Conservation (phyloP, 176 grass and related monocot genomes). For the Avena atlantica region DNA sequence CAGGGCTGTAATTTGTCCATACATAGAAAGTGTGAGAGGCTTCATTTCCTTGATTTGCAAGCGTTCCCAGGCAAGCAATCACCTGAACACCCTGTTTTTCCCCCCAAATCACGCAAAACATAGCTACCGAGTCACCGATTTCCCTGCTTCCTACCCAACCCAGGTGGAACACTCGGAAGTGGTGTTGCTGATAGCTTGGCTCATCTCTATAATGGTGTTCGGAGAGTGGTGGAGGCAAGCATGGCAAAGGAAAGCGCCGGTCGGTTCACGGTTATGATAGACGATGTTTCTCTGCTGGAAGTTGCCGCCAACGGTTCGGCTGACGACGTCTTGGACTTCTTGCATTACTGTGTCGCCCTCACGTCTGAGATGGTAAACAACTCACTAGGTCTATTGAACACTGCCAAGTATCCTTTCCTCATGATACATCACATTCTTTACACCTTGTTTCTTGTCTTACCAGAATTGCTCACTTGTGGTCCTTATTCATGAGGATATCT, state of each 20-base stretch:
- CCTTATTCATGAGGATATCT: conserved; percentile 85
- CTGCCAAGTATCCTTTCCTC: background rate
- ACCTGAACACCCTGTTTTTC: background rate
- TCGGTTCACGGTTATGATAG: conserved; percentile 64
- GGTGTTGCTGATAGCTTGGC: conserved; percentile 52
- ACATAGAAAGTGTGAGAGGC: conserved; percentile 68
- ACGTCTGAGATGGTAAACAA: conserved; percentile 70
- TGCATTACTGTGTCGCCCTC: conserved; percentile 72
- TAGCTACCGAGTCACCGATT: background rate
- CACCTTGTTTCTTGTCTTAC: conserved; percentile 30
- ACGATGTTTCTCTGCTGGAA: conserved; percentile 87
- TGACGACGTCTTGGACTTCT: conserved; percentile 73
- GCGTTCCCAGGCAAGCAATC: conserved; percentile 64
- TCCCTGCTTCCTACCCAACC: conserved; percentile 31
- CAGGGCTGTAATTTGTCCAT: conserved; percentile 84
- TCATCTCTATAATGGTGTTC: conserved; percentile 65
- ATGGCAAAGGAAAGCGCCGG: conserved; percentile 43
- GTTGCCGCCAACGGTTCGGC: conserved; percentile 69
- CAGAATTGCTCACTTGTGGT: conserved; percentile 80
- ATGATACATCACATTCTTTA: background rate
- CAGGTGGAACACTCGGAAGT: conserved; percentile 55
- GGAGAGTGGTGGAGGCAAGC: conserved; percentile 52
- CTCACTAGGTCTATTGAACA: background rate
- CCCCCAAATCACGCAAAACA: background rate
- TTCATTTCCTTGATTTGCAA: conserved; percentile 81